phyloP scores from a whole-genome alignment of 805 yeast species.

The Yueomyces sp. region DNA sequence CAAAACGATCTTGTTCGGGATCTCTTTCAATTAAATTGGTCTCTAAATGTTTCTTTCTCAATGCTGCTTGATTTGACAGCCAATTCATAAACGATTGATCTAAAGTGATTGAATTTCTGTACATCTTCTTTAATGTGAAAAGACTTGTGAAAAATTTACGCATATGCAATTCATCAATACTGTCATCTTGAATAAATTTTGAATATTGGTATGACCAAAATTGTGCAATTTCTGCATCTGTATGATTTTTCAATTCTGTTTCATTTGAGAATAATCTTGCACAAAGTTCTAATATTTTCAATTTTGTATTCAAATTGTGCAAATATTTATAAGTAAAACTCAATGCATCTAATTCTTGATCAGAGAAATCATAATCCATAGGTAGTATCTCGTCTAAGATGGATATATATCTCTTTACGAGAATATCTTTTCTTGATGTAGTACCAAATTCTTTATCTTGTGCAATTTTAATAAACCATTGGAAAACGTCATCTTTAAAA shows the following conservation, averaged over 20 bases:
- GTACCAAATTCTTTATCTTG: background rate
- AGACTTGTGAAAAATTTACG: constrained; percentile 29
- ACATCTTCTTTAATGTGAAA: constrained; percentile 23
- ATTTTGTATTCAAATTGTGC: constrained; percentile 13
- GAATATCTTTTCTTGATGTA: background rate
- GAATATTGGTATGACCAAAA: constrained; percentile 18
- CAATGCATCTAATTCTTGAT: constrained; percentile 8
- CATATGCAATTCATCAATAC: constrained; percentile 29
- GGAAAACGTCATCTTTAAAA: background rate
- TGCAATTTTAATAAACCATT: background rate
- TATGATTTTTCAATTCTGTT: constrained; percentile 1
- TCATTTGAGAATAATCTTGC: constrained; percentile 9
- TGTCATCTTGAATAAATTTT: constrained; percentile 13
- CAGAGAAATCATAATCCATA: constrained; percentile 4
- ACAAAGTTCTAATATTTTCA: constrained; percentile 19
- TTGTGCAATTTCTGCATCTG: constrained; percentile 3
- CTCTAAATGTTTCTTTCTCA: constrained; percentile 16
- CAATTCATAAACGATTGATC: constrained; percentile 42
- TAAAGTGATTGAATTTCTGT: constrained; percentile 21
- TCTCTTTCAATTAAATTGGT: constrained; percentile 19
- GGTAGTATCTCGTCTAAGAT: constrained; percentile 16
- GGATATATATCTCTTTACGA: constrained; percentile 18
- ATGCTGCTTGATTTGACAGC: constrained; percentile 37
- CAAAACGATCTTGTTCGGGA: constrained; percentile 23
- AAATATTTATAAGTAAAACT: constrained; percentile 7